Evolutionary conservation across 495 filamentous ascomycete genomes (phyloP), one percentile per base, ranked within the genome.

Genomic region (Daldinia grandis): DNA sequence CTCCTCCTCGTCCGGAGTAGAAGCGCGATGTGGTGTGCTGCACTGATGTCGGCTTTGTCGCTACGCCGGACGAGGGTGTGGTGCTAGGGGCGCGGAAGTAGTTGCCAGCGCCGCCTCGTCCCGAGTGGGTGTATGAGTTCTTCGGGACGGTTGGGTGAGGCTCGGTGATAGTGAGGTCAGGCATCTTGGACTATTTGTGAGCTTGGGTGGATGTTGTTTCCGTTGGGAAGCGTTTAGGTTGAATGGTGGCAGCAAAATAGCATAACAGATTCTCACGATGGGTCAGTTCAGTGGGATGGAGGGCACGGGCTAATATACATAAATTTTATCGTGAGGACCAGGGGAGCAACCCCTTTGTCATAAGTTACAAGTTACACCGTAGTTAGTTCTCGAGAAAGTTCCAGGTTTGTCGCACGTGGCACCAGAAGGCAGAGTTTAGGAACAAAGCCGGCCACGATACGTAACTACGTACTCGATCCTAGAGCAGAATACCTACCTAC

Each of bases 21-120:
- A 91, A 96, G 74, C 85, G 85, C 57, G 88, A 84, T 28, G 82
- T 79, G 53, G 59, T 71, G 17, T 40, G 74, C 19, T 62, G 71
- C 25, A 49, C 63, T 55, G 33, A 64, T 59, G 62, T 59, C 14
- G 73, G 21, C 61, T 71, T 68, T 10, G 78, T 82, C 2, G 77
- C 73, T 19, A 82, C 64, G 67, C 80, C 77, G 47, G 76, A 49
- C 8, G 82, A 75, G 4, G 84, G 73, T 55, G 88, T 85, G 50
- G 89, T 91, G 63, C 85, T 81, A 58, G 87, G 85, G 63, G 89
- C 87, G 76, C 89, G 89, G 78, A 93, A 88, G 80, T 86, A 90
- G 83, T 98, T 98, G 70, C 95, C 95, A 15, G 90, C 91, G 42
- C 94, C 95, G 70, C 95, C 95, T 33, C 94, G 92, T 75, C 94